These are phyloP conservation scores for Glebionis coronaria DNA, from an alignment of 129 eudicot genomes.

Conservation along the genomic window DNA sequence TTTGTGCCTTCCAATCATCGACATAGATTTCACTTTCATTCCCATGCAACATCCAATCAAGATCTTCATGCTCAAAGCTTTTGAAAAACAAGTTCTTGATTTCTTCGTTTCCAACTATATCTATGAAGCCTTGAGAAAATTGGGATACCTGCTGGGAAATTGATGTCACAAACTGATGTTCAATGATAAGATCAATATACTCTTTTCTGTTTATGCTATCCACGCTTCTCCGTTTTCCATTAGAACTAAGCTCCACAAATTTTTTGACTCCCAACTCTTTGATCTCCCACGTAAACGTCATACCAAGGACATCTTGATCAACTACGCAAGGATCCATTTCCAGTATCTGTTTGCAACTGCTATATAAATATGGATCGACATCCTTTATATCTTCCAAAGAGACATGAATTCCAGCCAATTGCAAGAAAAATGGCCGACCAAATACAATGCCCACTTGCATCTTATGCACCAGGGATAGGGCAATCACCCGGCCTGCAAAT, in stretches of 20 bases:
- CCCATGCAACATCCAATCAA: constrained; percentile 73
- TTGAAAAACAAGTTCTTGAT: constrained; percentile 43
- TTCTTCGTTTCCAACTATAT: constrained; percentile 31
- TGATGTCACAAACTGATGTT: constrained; percentile 55
- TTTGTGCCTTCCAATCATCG: constrained; percentile 84
- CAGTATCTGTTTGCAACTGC: constrained; percentile 68
- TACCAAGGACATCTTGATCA: constrained; percentile 70
- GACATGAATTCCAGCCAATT: constrained; percentile 52
- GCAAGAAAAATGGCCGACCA: constrained; percentile 59
- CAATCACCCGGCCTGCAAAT: constrained; percentile 75
- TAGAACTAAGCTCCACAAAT: constrained; percentile 58
- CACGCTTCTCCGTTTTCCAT: constrained; percentile 50
- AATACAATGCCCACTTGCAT: constrained; percentile 77
- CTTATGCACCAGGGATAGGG: constrained; percentile 78
- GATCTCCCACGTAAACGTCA: constrained; percentile 60
- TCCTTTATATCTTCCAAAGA: constrained; percentile 63
- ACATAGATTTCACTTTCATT: constrained; percentile 63
- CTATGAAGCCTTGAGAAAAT: constrained; percentile 64
- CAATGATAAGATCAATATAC: constrained; percentile 61
- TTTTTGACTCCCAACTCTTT: constrained; percentile 66
- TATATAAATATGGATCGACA: constrained; percentile 72
- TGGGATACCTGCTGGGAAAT: constrained; percentile 54
- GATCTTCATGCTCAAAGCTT: constrained; percentile 66
- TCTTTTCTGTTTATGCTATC: constrained; percentile 63
- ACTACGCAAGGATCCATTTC: constrained; percentile 69